Base-by-base conservation (phyloP, 352 stramenopile species). In the Pilasporangium apinafurcum region DNA sequence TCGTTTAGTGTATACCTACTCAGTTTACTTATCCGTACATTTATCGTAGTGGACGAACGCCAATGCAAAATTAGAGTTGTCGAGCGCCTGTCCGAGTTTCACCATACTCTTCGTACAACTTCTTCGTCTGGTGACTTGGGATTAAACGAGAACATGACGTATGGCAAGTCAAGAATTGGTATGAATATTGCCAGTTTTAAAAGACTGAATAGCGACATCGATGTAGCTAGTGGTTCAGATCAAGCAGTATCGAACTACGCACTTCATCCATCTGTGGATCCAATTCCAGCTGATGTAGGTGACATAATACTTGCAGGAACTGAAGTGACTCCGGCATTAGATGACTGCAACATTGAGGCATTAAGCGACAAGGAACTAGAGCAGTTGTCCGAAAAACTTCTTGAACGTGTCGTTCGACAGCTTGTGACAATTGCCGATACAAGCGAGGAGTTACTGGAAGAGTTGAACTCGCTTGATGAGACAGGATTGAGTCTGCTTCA, bases 1-100 rank as follows among this genome's bases (percentile, higher is more conserved):
- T 3, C 28, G 2, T n/a, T 20, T 20, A 9, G 22, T 48, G n/a
- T 20, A 18, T 46, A 44, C 14, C 32, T 8, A 24, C 38, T 35
- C 10, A 21, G 31, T 28, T 18, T 53, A 24, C 37, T 12, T n/a
- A n/a, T n/a, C n/a, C n/a, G n/a, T n/a, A n/a, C n/a, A 8, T 49
- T n/a, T 53, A 36, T 21, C 59, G n/a, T 57, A 93, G 82, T 91
- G 54, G 74, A 93, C 35, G 78, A 93, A 31, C 71, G 82, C 3
- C 82, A 93, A 51, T 93, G 78, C 67, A 93, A 93, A 42, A 93
- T 93, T 48, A 78, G 79, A 40, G 79, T 93, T 2, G 82, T 93
- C 1, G 82, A 93, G 45, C 74, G 82, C 0, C 50, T 93, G 16
- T 82, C 77, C 5, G 82, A 93, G 37, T 93, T 93, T 47, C 76